Percentiles rank a stretch among this genome's conserved stretches.
phyloP scores from a whole-genome alignment of 2,329 filamentous ascomycete genomes.

The Calonectria pteridis region DNA sequence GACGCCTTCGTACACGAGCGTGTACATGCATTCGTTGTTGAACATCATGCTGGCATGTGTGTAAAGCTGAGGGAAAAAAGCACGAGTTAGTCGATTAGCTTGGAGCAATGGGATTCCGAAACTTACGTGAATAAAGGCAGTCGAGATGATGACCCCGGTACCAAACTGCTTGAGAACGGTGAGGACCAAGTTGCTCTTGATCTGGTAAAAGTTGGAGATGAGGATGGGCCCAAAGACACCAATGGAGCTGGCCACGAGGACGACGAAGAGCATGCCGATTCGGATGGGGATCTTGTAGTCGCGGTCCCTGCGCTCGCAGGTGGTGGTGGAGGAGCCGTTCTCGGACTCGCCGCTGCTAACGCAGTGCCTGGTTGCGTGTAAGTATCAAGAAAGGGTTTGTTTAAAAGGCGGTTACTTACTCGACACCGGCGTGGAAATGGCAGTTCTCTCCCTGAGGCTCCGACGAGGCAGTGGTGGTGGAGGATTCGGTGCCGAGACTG shows the following conservation, averaged over 20 bases:
- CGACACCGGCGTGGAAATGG: constrained; percentile 81
- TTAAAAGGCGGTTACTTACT: constrained; percentile 65
- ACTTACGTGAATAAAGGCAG: constrained; percentile 75
- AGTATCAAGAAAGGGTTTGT: no score
- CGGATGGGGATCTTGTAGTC: constrained; percentile 78
- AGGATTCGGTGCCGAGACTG: constrained; percentile 31
- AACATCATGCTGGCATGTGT: constrained; percentile 82
- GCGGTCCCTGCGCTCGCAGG: constrained; percentile 60
- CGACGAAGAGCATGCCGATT: constrained; percentile 79
- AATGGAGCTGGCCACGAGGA: constrained; percentile 75
- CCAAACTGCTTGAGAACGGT: constrained; percentile 79
- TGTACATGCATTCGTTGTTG: constrained; percentile 74
- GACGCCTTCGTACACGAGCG: constrained; percentile 75
- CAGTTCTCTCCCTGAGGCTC: constrained; percentile 59
- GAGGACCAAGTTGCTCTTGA: constrained; percentile 63
- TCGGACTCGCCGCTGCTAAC: constrained; percentile 54
- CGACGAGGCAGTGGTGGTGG: background rate
- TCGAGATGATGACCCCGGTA: constrained; percentile 78
- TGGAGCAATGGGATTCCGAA: no score
- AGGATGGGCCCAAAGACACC: constrained; percentile 78
- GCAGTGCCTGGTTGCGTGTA: constrained; percentile 63
- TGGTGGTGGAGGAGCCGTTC: constrained; percentile 43
- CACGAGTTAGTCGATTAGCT: background rate
- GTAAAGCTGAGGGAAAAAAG: constrained; percentile 64
- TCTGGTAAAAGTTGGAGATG: constrained; percentile 66